Evolutionary conservation across 2,329 filamentous ascomycete species (phyloP), one percentile per base, ranked within the genome.

Genomic region (Talaromyces sp.): DNA sequence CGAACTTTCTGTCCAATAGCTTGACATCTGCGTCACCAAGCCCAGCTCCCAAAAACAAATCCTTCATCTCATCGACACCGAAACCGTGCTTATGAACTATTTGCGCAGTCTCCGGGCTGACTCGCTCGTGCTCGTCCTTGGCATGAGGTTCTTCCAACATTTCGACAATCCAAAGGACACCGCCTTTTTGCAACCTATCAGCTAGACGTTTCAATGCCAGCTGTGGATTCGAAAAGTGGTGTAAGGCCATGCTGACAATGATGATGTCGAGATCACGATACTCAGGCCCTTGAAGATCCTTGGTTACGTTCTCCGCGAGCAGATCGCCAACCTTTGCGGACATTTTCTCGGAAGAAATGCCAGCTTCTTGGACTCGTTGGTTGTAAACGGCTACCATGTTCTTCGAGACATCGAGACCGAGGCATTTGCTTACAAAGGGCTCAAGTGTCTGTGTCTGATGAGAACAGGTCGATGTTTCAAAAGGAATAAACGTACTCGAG

Each of bases 361-460:
- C 86, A 3, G 68, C 67, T 67, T 84, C 84, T 41, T 77, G 73
- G 22, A 86, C 87, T 31, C 84, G 82, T 11, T 79, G 76, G 73
- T 92, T 93, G 79, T 89, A 93, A 7, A 83, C 80, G 0, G 80
- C 78, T 5, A 91, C 84, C 90, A 93, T 93, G 67, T 86, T 86
- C 67, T 87, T 83, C 0, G 89, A 89, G 64, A 92, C 78, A 72
- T 93, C 90, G 52, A 93, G 82, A 49, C 89, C 90, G 17, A 89
- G 78, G 57, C 86, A 86, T 68, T 88, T 82, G 1, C 85, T 87
- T 2, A 87, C 83, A 69, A 86, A 88, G 2, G 87, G 86, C 1
- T 83, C 85, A 15, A 90, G 81, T 15, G 86, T 81, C 85, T 89
- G 64, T 61, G 27, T 17, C 49, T 43, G 35, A 4, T 63, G 37